Base-by-base conservation (phyloP, 78 protist genomes). In the Anaeramoeba flamelloides region DNA sequence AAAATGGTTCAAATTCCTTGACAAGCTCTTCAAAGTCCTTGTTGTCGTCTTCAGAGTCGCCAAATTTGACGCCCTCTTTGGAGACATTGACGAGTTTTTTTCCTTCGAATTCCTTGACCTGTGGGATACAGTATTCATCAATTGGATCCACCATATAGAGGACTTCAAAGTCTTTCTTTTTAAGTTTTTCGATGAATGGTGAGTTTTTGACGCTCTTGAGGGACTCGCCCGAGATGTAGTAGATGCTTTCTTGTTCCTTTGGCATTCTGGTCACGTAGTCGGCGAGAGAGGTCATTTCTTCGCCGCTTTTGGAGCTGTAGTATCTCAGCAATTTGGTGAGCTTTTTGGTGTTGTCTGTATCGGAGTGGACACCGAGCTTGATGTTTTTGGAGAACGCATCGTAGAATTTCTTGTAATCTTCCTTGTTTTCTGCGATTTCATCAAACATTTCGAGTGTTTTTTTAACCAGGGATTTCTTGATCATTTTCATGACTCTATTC, bases 341-440 rank as follows among this genome's bases (percentile, higher is more conserved):
- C 90, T 92, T 92, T 77, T 75, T 81, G 75, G 98, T 86, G 98
- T 95, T 96, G 81, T 85, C 85, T 26, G 87, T 39, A 87, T 98
- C 99, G 88, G 95, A 99, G 86, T 95, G 97, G 91, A 95, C 89
- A 77, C 99, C 99, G 2, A 97, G 91, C 94, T 97, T 97, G 84
- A 98, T 76, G 95, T 96, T 92, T 93, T 93, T 93, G 83, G 87
- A 0, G 89, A 96, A 98, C 40, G 84, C 79, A 87, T 96, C 97
- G 91, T 96, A 96, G 92, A 98, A 95, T 90, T 83, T 41, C 40
- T 77, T 32, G 87, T 86, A 96, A n/a, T n/a, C n/a, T 81, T 95
- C 99, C 82, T 87, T 84, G 94, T 96, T 92, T 82, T 94, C 97
- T 40, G 97, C 87, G 79, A 98, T 78, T 87, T 96, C 98, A 38